Evolutionary conservation across 371 early-diverging fungal genomes (phyloP), one percentile per base, ranked within the genome.

Genomic region (Mucor plumbeus): DNA sequence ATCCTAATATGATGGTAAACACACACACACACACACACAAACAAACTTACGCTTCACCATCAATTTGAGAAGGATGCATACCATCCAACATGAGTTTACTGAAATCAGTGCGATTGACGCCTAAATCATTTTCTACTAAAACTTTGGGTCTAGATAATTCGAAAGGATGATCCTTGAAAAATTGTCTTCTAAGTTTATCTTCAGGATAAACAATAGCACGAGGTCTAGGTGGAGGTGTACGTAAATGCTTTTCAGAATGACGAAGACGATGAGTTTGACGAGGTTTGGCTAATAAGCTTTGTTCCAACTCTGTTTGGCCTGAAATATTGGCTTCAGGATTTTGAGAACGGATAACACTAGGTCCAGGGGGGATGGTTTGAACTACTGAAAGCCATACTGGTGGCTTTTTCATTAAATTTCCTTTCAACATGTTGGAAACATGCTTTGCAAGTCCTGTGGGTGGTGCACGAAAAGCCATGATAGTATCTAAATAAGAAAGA

Each of bases 131-230:
- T 72, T 92, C 91, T 4, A 88, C 84, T 54, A 93, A 68, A 8
- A 83, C 70, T 36, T 84, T 75, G 33, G 95, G 94, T 63, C 91
- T 83, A 26, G 84, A 73, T 64, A 90, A 77, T 80, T 96, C 97
- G 73, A 90, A 93, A 19, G 95, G 95, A 74, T 96, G 97, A 82
- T 94, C 92, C 69, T 85, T 83, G 77, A 92, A 96, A 71, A 96
- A 96, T 59, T 85, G 87, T 61, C 84, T 73, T 68, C 97, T 88
- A 61, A 96, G 82, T 67, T 71, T 72, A 75, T 96, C 97, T 80
- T 95, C 95, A n/a, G 94, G 94, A 69, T 94, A 96, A 34, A 85
- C 89, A 56, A 96, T 94, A 57, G 72, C 75, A 34, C 82, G 88
- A 50, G 92, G 89, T 71, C 85, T 76, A 58, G 84, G 84, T 36